Percentiles rank a stretch among this genome's conserved stretches.
Conservation (phyloP, 306 rosid species). For the Phaseolus lunatus region DNA sequence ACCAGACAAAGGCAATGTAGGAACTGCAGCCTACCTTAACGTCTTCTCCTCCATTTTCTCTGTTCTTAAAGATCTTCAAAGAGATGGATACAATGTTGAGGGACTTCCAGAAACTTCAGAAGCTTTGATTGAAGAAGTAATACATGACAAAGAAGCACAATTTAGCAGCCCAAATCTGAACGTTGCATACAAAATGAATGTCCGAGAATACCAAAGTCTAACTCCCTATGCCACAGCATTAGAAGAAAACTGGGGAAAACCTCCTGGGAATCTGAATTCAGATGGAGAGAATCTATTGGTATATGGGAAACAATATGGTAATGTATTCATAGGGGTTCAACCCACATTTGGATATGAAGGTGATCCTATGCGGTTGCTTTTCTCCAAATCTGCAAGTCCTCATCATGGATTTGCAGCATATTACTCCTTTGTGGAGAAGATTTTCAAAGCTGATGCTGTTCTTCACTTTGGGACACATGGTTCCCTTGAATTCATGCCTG, state of each 20-base stretch:
- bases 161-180: conserved; percentile 16
- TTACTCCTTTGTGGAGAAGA: conserved; percentile 12
- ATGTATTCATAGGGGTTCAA: conserved; percentile 15
- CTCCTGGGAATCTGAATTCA: conserved; percentile 13
- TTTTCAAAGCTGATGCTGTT: conserved; percentile 14
- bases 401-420: conserved; percentile 24
- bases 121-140: conserved; percentile 19
- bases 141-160: conserved; percentile 10
- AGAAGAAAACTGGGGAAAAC: conserved; percentile 14
- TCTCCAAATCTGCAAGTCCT: conserved; percentile 13
- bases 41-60: conserved; percentile 20
- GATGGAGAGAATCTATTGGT: conserved; percentile 25
- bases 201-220: conserved; percentile 6
- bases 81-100: conserved; percentile 10
- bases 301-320: conserved; percentile 12
- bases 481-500: conserved; percentile 21
- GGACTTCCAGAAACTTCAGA: conserved; percentile 21
- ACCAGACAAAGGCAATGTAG: conserved; percentile 20
- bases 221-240: conserved; percentile 2
- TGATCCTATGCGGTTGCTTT: conserved; percentile 19
- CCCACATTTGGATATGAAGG: conserved; percentile 15
- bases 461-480: conserved; percentile 22
- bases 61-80: conserved; percentile 10
- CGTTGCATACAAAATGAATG: conserved; percentile 14
- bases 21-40: conserved; percentile 6